Evolutionary conservation across 2,329 filamentous ascomycete species (phyloP), one percentile per base, ranked within the genome.

Genomic region (Stagonosporopsis chrysanthemi): DNA sequence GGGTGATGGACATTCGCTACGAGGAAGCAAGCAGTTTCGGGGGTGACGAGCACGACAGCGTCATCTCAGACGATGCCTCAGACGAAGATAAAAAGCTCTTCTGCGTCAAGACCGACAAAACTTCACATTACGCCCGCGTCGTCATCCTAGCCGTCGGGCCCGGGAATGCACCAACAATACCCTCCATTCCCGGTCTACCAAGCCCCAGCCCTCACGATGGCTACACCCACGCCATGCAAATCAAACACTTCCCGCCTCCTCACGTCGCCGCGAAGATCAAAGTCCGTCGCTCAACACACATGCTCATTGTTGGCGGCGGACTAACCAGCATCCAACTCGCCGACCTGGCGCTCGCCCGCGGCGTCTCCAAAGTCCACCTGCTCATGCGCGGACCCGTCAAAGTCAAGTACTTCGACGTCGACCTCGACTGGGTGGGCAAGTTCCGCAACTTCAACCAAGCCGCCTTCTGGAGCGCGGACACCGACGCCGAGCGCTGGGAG

Each of bases 361-460:
- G 89, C 0, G 86, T 91, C 0, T 82, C 79, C 0, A 89, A 86
- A 60, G 87, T 93, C 0, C 90, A 84, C 80, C 84, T 90, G 48
- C 69, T 94, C 24, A 87, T 92, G 83, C 83, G 91, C 29, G 80
- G 82, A 47, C 78, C 63, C 70, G 78, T 78, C 62, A 84, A 83
- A 64, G 82, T 91, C 46, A 94, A 94, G 75, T 87, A 89, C 57
- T 94, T 94, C 63, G 91, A 94, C 65, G 83, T 94, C 23, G 85
- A 88, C 54, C 81, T 94, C 1, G 83, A 85, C 44, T 95, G 91
- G 91, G 89, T 94, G 74, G 89, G 88, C 9, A 94, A 94, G 71
- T 94, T 90, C 74, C 87, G 88, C 53, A 94, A 94, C 71, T 84
- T 86, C 51, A 86, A 90, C 64, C 90, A 93, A 70, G 88, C 90